These are phyloP conservation scores for Melampsora abietis-canadensis DNA, from an alignment of 1,284 basidiomycete species.

Conservation along the genomic window DNA sequence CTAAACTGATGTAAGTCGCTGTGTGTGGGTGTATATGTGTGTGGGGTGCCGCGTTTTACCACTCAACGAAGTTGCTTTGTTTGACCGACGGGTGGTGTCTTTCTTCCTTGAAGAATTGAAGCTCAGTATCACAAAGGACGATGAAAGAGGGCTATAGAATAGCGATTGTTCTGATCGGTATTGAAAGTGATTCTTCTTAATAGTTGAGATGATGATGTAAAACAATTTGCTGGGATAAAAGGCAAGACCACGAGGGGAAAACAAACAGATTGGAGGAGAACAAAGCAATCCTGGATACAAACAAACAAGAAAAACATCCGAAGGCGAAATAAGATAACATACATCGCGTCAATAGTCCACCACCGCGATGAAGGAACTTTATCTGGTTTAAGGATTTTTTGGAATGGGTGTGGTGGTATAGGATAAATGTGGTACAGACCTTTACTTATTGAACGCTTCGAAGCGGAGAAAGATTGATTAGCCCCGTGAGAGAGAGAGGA, in stretches of 20 bases:
- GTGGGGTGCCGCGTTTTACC: constrained; percentile 9
- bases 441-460: background rate
- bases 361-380: constrained; percentile 7
- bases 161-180: background rate
- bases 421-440: background rate
- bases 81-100: background rate
- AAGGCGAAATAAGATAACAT: constrained; percentile 1
- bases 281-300: constrained; percentile 1
- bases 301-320: constrained; percentile 1
- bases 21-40: background rate
- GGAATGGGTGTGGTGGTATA: background rate
- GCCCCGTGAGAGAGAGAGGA: background rate
- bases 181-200: background rate
- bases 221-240: background rate
- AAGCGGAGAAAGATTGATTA: constrained; percentile 11
- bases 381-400: background rate
- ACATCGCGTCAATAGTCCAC: constrained; percentile 7
- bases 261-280: constrained; percentile 6
- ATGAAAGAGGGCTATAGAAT: background rate
- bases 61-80: constrained; percentile 5
- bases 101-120: constrained; percentile 4
- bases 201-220: constrained; percentile 6
- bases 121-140: constrained; percentile 8
- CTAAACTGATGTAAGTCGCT: constrained; percentile 2
- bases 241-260: constrained; percentile 6